A percentile compares a stretch with the other conserved stretches of the same genome.
These are phyloP conservation scores for Cinnamomum chago DNA, from an alignment of 164 flowering plant genomes.

Conservation along the genomic window DNA sequence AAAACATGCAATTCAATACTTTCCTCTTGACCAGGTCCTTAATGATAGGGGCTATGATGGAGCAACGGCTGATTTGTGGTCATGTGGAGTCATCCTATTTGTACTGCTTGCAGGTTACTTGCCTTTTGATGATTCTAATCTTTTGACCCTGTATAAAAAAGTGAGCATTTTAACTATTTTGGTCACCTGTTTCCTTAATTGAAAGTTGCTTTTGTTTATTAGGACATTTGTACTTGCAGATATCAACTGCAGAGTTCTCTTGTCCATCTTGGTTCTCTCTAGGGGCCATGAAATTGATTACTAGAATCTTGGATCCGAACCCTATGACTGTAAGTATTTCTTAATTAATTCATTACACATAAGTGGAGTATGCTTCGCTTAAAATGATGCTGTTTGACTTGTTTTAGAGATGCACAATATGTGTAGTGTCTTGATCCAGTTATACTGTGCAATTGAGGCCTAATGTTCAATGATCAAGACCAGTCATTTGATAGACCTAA, in stretches of 20 bases:
- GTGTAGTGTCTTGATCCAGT: not conserved
- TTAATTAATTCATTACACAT: not conserved
- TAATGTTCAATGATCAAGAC: not conserved
- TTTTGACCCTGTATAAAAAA: constrained; percentile 88
- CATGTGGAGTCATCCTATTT: constrained; percentile 97
- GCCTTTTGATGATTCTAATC: constrained; percentile 98
- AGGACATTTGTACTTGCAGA: constrained; percentile 41
- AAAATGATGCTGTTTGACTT: no score
- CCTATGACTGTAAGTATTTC: constrained; percentile 70
- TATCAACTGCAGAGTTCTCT: constrained; percentile 84
- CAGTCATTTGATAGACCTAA: not conserved
- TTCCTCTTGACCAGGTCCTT: constrained; percentile 58
- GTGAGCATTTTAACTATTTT: constrained; percentile 53
- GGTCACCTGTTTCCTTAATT: constrained; percentile 3
- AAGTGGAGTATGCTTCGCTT: no score
- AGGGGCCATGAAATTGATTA: constrained; percentile 67
- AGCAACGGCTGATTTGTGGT: constrained; percentile 96
- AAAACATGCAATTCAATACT: not conserved
- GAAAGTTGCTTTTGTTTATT: constrained; percentile 11
- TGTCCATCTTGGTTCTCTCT: constrained; percentile 96
- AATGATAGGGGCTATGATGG: constrained; percentile 97
- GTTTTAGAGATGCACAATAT: not conserved
- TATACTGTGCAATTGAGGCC: not conserved
- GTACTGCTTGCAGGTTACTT: constrained; percentile 99
- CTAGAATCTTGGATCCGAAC: constrained; percentile 82